Evolutionary conservation across 202 grass and related monocot species (phyloP), one percentile per base, ranked within the genome.

Genomic region (Digitaria exilis): DNA sequence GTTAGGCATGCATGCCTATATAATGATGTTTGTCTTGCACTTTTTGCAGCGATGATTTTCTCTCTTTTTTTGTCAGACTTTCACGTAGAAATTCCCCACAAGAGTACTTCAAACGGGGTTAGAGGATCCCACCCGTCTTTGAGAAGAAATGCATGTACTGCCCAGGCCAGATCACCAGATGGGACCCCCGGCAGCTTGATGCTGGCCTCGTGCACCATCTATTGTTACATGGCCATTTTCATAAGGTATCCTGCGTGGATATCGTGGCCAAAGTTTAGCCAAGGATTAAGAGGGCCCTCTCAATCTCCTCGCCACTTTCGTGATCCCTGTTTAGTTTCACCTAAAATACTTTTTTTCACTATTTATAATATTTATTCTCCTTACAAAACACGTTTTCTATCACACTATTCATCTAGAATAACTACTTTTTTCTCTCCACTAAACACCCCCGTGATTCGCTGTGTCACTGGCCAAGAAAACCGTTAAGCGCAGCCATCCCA

Each of bases 391-490:
- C n/a, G n/a, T n/a, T n/a, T n/a, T n/a, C n/a, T n/a, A n/a, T n/a
- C n/a, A n/a, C n/a, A n/a, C n/a, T n/a, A n/a, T n/a, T n/a, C n/a
- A n/a, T n/a, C n/a, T n/a, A n/a, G n/a, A n/a, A n/a, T n/a, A n/a
- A n/a, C n/a, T n/a, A n/a, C n/a, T n/a, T n/a, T n/a, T n/a, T n/a
- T n/a, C n/a, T n/a, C n/a, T n/a, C n/a, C n/a, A n/a, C n/a, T n/a
- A n/a, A n/a, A n/a, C n/a, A n/a, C n/a, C n/a, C n/a, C n/a, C n/a
- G n/a, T 15, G 59, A 44, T 29, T 64, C 42, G 30, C 43, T 16
- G 42, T 78, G 14, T 35, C 65, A n/a, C 24, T 31, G 18, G 43
- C 76, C 59, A 49, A 78, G 59, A 46, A 78, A 49, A 78, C 76
- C 43, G 76, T 65, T 78, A 63, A 17, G 22, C 29, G 37, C 29